These are phyloP conservation scores for Aspergillus conjunctus DNA, from an alignment of 495 filamentous ascomycete genomes.

Conservation along the genomic window DNA sequence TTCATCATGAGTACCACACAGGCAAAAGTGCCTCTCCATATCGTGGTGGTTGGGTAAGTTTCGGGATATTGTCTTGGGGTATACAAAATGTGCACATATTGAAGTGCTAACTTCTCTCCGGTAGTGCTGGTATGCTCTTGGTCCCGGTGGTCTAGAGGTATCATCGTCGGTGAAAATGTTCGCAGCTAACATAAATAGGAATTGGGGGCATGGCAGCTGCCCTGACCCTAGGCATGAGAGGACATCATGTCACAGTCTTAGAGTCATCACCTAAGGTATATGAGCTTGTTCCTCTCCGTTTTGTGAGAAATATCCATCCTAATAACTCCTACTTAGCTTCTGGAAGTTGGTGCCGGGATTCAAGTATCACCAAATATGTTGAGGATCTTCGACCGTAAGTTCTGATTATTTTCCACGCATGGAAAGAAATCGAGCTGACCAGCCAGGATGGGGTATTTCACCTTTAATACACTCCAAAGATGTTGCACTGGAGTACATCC, in stretches of 20 bases:
- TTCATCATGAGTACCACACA: slow-evolving; percentile 4
- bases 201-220: slow-evolving; percentile 68
- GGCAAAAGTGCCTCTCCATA: slow-evolving; percentile 9
- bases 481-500: slow-evolving; percentile 45
- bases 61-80: background rate
- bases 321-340: slow-evolving; percentile 29
- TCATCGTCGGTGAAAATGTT: background rate
- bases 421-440: slow-evolving; percentile 6
- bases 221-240: slow-evolving; percentile 59
- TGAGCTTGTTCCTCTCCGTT: too few relatives aligned
- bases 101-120: background rate
- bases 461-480: slow-evolving; percentile 44
- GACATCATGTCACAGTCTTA: slow-evolving; percentile 42
- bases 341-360: slow-evolving; percentile 76
- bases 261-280: slow-evolving; percentile 44
- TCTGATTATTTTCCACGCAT: background rate
- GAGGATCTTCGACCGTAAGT: slow-evolving; percentile 62
- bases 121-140: slow-evolving; percentile 39
- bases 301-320: background rate
- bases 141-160: background rate
- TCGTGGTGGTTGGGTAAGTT: slow-evolving; percentile 21
- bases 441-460: slow-evolving; percentile 45
- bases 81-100: background rate
- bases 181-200: slow-evolving; percentile 56
- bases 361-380: slow-evolving; percentile 79